Conservation (phyloP, 139 green algal species). For the Raphidocelis subcapitata region DNA sequence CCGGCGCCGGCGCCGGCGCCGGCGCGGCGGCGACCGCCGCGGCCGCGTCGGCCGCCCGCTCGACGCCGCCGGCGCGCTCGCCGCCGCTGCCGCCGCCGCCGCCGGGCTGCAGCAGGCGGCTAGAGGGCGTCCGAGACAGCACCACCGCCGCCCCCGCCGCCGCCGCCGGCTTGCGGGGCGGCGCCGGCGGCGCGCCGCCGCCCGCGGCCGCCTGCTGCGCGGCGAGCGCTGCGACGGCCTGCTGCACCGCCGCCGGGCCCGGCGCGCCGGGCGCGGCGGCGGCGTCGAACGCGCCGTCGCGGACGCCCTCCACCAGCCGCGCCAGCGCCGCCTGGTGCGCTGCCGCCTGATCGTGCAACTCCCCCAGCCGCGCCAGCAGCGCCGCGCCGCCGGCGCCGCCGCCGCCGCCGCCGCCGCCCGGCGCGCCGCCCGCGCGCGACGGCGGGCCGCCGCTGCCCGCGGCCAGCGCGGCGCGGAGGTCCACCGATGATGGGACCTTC, state of each 20-base stretch:
- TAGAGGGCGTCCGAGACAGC: not conserved
- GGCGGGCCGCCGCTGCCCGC: too few species aligned
- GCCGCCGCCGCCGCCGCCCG: not conserved
- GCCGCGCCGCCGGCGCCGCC: not conserved
- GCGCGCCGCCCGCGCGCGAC: constrained; percentile 4
- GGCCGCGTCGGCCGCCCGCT: not conserved
- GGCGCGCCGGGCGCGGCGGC: too few species aligned
- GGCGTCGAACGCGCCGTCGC: too few species aligned
- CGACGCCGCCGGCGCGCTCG: not conserved
- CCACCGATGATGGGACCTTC: constrained; percentile 30
- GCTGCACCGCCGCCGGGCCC: too few species aligned
- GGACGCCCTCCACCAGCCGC: constrained; percentile 13
- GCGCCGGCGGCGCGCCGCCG: not conserved
- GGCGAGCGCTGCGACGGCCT: too few species aligned
- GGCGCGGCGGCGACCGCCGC: not conserved
- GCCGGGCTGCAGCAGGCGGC: too few species aligned
- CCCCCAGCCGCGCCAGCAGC: constrained; percentile 57
- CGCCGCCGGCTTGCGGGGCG: not conserved
- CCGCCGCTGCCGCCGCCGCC: too few species aligned
- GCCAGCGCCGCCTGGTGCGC: constrained; percentile 27
- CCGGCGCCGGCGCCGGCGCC: not conserved
- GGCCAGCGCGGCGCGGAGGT: too few species aligned
- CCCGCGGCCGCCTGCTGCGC: too few species aligned
- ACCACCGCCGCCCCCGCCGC: not conserved
- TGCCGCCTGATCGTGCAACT: constrained; percentile 56